These are phyloP conservation scores for Triticum timopheevii DNA, from an alignment of 176 grass and related monocot genomes.

Conservation along the genomic window DNA sequence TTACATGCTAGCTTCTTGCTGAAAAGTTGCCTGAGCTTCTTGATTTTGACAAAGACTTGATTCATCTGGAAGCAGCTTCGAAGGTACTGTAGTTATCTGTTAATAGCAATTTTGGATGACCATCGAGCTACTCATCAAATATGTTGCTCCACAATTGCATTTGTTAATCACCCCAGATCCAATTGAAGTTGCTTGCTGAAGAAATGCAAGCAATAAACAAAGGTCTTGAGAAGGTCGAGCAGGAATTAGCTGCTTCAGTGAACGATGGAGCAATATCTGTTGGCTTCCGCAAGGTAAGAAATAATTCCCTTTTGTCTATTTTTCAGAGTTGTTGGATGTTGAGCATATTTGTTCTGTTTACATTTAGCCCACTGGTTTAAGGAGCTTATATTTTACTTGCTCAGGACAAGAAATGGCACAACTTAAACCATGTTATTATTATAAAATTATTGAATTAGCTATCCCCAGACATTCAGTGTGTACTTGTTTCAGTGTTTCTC, in stretches of 20 bases:
- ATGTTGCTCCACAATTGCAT: slow-evolving; percentile 29
- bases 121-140: slow-evolving; percentile 30
- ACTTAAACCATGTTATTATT: neutral
- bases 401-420: neutral
- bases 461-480: neutral
- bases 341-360: slow-evolving; percentile 15
- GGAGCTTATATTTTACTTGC: slow-evolving; percentile 4
- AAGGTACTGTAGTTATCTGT: slow-evolving; percentile 57
- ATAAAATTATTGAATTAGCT: neutral
- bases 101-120: slow-evolving; percentile 15
- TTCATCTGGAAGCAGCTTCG: slow-evolving; percentile 96
- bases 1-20: slow-evolving; percentile 70
- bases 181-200: slow-evolving; percentile 88
- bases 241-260: slow-evolving; percentile 80
- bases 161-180: slow-evolving; percentile 64
- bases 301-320: slow-evolving; percentile 11
- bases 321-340: slow-evolving; percentile 20
- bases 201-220: slow-evolving; percentile 99
- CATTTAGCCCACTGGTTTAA: neutral
- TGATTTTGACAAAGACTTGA: slow-evolving; percentile 99
- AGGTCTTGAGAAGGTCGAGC: slow-evolving; percentile 98
- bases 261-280: slow-evolving; percentile 73
- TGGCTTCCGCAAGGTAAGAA: slow-evolving; percentile 68
- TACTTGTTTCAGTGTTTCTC: slow-evolving; percentile 10
- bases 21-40: slow-evolving; percentile 92